Base-by-base conservation (phyloP, 2,329 filamentous ascomycete genomes). In the Samsoniella hepiali region DNA sequence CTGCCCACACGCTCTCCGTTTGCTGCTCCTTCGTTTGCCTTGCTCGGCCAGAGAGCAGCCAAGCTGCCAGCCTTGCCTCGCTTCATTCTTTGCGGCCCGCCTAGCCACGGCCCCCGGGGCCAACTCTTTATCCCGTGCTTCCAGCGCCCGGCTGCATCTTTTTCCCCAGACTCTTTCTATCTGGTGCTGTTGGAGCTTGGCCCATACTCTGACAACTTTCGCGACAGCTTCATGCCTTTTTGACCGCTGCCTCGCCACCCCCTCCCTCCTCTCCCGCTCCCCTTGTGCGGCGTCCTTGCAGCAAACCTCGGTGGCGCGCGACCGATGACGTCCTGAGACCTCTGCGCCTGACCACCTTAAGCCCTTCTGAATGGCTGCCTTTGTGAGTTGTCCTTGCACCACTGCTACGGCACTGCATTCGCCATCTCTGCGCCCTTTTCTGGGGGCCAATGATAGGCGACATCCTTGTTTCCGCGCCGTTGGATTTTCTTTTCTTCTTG, bases 281-380 rank as follows among this genome's bases (percentile, higher is more conserved):
- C 17, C 17, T 22, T 22, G 22, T 27, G 17, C 58, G 36, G 27
- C 58, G 47, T 49, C 32, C n/a, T 59, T 50, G 44, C 57, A 47
- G 22, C 17, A 49, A 47, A 32, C 57, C 44, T 36, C 47, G 29
- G 44, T 60, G 58, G 60, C 53, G 60, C 51, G 51, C 58, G 40
- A 42, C 56, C 55, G 62, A 63, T 63, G 62, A 63, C 62, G 62
- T 63, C 56, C 54, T 22, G 55, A 59, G 54, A 63, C 54, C 17
- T 29, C 27, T 59, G 62, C 62, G 62, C 62, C 55, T 63, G 62
- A 63, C 62, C 55, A 53, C 38, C 27, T 31, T 22, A 22, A 63
- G 56, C 62, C 47, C 55, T 53, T 63, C 62, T 63, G 55, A 59
- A 63, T 63, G 62, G 62, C 62, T 59, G 62, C 55, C 47, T 58